Evolutionary conservation across 2,329 filamentous ascomycete species (phyloP), one percentile per base, ranked within the genome.

Genomic region (Alternaria sp.): DNA sequence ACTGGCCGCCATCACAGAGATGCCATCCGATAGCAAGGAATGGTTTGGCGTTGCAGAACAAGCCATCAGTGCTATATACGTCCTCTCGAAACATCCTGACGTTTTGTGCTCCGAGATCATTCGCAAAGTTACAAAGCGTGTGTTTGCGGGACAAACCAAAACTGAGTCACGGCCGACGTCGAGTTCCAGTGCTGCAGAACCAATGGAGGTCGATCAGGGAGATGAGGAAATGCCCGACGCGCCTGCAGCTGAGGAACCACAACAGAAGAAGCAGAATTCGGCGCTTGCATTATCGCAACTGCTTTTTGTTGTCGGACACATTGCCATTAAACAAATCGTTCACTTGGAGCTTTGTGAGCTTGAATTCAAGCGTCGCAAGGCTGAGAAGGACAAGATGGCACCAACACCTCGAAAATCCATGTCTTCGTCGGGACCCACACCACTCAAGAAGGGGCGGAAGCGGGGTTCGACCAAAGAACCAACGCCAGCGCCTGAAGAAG

Each of bases 321-420:
- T 98, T 51, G 96, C 96, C 14, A 96, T 99, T 77, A 99, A 99
- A 82, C 96, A 99, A 78, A 99, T 99, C 71, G 96, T 99, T 1
- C 96, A 99, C 78, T 87, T 99, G 11, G 96, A 99, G 74, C 86
- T 98, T n/a, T 97, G 94, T 78, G 96, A 99, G 77, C 89, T 96
- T 54, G 96, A 99, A 80, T 99, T 99, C 81, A 99, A 99, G 84
- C 92, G 95, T 58, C 88, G 95, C 69, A 99, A 99, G 84, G 91
- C 92, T 44, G 93, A 96, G 64, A 93, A 94, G 71, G 93, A 96
- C 63, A 93, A 94, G 62, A 82, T 81, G 56, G 68, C 78, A n/a
- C 70, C 75, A 4, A 67, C 69, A 21, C 69, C 72, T 43, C 69
- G 76, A 63, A 73, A 79, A 69, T 81, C 79, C 2, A 64, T 74